A percentile compares a stretch with the other conserved stretches of the same genome.
phyloP scores from a whole-genome alignment of 257 asterid species.

The Capsicum chinense region DNA sequence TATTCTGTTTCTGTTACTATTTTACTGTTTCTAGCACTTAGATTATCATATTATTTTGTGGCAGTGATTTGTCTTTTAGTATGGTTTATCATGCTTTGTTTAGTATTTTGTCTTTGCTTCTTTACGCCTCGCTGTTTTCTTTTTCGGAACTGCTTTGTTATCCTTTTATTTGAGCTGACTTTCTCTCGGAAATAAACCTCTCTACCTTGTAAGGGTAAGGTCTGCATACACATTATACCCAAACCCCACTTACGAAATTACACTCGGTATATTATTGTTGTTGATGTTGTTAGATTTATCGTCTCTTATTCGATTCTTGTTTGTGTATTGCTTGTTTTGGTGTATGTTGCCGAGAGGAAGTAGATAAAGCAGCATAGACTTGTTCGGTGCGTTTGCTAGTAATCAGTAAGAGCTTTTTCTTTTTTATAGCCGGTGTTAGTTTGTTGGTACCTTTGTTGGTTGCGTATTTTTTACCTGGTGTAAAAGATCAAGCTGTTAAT shows the following conservation, averaged over 20 bases:
- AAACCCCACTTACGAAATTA: neutral
- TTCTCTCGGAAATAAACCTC: too few species aligned
- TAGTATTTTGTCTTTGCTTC: neutral
- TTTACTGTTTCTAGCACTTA: too few species aligned
- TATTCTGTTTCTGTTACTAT: too few species aligned
- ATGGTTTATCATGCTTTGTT: neutral
- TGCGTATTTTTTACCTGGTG: neutral
- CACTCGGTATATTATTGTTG: neutral
- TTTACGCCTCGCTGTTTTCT: too few species aligned
- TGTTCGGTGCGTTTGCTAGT: neutral
- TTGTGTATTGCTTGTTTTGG: slow-evolving; percentile 21
- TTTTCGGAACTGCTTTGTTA: neutral
- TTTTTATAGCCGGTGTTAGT: neutral
- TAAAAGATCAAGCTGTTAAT: slow-evolving; percentile 14
- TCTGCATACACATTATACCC: neutral
- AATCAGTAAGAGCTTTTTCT: neutral
- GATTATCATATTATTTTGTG: too few species aligned
- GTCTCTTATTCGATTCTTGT: neutral
- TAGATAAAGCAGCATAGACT: neutral
- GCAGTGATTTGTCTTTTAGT: neutral
- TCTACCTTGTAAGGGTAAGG: neutral
- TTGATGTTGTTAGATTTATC: neutral
- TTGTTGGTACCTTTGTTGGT: neutral
- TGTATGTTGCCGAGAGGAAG: neutral
- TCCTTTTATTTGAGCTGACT: neutral